Base-by-base conservation (phyloP, 192 early-diverging fungal genomes). In the Rhizophagus clarus region DNA sequence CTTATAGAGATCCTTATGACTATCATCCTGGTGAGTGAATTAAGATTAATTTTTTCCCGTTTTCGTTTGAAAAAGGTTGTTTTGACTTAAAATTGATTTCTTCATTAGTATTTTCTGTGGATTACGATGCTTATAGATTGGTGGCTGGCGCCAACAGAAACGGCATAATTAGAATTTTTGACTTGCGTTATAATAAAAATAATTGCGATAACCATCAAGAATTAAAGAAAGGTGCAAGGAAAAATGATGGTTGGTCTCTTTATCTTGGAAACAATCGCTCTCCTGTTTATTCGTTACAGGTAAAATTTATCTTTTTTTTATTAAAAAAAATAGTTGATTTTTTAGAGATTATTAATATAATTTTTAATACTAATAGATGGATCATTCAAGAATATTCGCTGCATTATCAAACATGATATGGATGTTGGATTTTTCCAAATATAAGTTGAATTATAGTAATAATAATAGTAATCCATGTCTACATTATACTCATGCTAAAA, bases 271-370 rank as follows among this genome's bases (percentile, higher is more conserved):
- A 34, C 14, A 72, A 34, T 45, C 42, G 37, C 22, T 72, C 70
- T 32, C 70, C 70, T 37, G 42, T 72, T 11, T 72, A 72, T 72
- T 72, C 70, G n/a, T 26, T 72, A 12, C 70, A 72, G 42, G 37
- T 72, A 28, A 28, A 14, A 17, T 26, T 26, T 63, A 11, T 28
- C 12, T 12, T 64, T 28, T 9, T 26, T 26, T 26, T 63, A 26
- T 24, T 61, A 14, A 63, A 26, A 26, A 26, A 26, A 28, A 26
- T 26, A 9, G 24, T n/a, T 61, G 7, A 61, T 45, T 45, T 64
- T 64, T 28, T 12, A 64, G 4, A 26, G 15, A 26, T 26, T 17
- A 4, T 12, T 29, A n/a, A 64, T 40, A 40, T 40, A 7, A 0
- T 28, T 28, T 28, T 64, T 64, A n/a, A 64, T 64, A 12, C 24